Evolutionary conservation across 2,329 filamentous ascomycete genomes (phyloP).

Genomic region (Coniochaeta sp.): DNA sequence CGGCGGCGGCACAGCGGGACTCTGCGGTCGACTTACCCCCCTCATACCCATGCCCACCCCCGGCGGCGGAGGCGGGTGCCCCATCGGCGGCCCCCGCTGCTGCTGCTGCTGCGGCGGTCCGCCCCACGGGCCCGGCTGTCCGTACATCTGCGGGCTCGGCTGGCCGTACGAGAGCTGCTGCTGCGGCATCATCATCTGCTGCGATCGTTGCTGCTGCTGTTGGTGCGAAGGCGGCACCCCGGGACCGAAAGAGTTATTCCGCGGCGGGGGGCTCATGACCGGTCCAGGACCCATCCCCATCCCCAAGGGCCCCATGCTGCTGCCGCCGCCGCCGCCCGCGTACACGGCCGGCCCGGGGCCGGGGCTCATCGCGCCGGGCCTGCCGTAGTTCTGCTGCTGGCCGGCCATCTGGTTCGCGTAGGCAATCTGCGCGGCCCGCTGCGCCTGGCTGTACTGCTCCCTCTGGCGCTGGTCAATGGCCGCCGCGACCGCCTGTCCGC

Average conservation of each 20-base stretch:
- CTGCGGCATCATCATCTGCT: slow-evolving; percentile 14
- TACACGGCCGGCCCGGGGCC: slow-evolving; percentile 9
- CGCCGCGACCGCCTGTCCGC: slow-evolving; percentile 64
- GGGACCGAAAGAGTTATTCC: neutral
- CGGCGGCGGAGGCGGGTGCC: slow-evolving; percentile 7
- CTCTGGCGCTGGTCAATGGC: slow-evolving; percentile 61
- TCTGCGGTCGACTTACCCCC: slow-evolving; percentile 8
- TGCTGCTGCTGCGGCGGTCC: slow-evolving; percentile 4
- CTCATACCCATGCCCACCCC: slow-evolving; percentile 8
- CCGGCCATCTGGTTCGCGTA: slow-evolving; percentile 12
- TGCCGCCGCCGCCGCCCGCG: slow-evolving; percentile 15
- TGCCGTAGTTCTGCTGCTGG: slow-evolving; percentile 22
- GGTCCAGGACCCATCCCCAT: slow-evolving; percentile 14
- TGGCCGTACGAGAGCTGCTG: slow-evolving; percentile 7
- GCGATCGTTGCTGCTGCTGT: slow-evolving; percentile 6
- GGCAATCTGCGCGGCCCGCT: slow-evolving; percentile 25
- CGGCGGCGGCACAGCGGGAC: slow-evolving; percentile 13
- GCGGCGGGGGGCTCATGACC: neutral
- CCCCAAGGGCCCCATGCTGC: slow-evolving; percentile 8
- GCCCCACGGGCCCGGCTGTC: neutral
- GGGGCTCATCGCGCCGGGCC: slow-evolving; percentile 15
- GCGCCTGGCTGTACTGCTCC: slow-evolving; percentile 23
- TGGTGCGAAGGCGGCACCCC: slow-evolving; percentile 11
- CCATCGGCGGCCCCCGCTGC: slow-evolving; percentile 5
- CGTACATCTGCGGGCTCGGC: neutral